Conservation (phyloP, 23 red algal species). For the Chondrus crispus region DNA sequence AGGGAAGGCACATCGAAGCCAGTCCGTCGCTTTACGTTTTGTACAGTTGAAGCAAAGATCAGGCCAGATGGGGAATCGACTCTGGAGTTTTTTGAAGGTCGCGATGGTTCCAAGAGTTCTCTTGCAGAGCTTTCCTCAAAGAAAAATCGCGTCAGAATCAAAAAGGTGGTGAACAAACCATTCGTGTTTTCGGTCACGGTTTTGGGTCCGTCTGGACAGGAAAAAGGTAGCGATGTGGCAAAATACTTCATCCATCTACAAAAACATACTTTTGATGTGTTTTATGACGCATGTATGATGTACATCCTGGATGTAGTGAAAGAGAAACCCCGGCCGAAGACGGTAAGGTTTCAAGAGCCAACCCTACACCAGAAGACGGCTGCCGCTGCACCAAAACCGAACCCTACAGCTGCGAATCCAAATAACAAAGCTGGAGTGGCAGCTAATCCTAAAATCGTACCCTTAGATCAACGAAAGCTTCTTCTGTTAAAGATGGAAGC, state of each 20-base stretch:
- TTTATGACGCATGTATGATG: background rate
- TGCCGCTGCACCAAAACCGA: background rate
- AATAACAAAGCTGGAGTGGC: background rate
- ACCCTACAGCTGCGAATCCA: background rate
- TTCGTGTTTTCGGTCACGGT: background rate
- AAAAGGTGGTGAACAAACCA: background rate
- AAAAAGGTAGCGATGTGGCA: background rate
- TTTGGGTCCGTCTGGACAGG: background rate
- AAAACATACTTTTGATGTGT: background rate
- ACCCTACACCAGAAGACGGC: background rate
- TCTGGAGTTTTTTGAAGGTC: background rate
- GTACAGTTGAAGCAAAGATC: background rate
- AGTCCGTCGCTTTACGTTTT: background rate
- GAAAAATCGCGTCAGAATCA: background rate
- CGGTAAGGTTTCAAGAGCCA: background rate
- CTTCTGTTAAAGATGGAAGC: background rate
- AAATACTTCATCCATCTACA: slow-evolving; percentile 1
- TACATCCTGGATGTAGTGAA: background rate
- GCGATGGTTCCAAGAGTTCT: background rate
- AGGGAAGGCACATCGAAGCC: background rate
- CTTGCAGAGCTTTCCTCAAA: background rate
- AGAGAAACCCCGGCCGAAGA: background rate
- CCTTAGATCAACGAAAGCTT: background rate
- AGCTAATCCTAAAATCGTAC: background rate
- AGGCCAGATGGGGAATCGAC: background rate